These are phyloP conservation scores for Pythium aphanidermatum DNA, from an alignment of 352 stramenopile species.

Conservation along the genomic window DNA sequence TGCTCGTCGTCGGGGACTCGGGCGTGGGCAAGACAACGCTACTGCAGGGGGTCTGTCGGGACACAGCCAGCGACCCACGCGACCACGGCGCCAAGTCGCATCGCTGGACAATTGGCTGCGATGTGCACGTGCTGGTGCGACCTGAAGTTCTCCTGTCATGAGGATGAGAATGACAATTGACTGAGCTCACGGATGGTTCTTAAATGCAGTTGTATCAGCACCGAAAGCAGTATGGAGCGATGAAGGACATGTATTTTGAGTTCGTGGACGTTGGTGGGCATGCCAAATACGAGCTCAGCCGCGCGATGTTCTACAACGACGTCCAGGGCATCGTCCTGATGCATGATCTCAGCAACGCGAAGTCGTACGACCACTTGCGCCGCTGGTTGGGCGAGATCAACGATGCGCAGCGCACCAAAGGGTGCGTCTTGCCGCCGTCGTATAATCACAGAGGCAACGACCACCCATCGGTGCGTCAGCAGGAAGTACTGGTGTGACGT, in stretches of 20 bases:
- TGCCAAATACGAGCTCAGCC: conserved; percentile 75
- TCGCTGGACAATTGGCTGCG: conserved; percentile 78
- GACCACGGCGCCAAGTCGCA: conserved; percentile 13
- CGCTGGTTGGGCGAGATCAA: conserved; percentile 38
- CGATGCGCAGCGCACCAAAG: conserved; percentile 39
- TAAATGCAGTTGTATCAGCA: conserved; percentile 24
- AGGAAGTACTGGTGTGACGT: not conserved
- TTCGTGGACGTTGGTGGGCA: conserved; percentile 83
- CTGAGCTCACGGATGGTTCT: not conserved
- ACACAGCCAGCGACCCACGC: conserved; percentile 6
- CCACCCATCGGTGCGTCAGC: conserved; percentile 27
- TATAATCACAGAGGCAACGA: conserved; percentile 21
- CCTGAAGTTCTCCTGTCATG: too few relatives aligned
- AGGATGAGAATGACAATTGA: too few relatives aligned
- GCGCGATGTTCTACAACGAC: conserved; percentile 75
- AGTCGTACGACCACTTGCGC: conserved; percentile 66
- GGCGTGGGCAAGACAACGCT: conserved; percentile 82
- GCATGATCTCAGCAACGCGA: conserved; percentile 71
- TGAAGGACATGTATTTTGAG: conserved; percentile 65
- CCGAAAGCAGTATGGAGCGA: conserved; percentile 26
- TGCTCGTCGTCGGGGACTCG: conserved; percentile 82
- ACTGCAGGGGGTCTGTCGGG: conserved; percentile 50
- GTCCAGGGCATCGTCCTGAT: conserved; percentile 80
- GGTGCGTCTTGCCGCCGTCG: conserved; percentile 40
- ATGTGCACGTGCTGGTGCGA: conserved; percentile 66